These are phyloP conservation scores for Candida tibetensis DNA, from an alignment of 805 yeast genomes.

Conservation along the genomic window DNA sequence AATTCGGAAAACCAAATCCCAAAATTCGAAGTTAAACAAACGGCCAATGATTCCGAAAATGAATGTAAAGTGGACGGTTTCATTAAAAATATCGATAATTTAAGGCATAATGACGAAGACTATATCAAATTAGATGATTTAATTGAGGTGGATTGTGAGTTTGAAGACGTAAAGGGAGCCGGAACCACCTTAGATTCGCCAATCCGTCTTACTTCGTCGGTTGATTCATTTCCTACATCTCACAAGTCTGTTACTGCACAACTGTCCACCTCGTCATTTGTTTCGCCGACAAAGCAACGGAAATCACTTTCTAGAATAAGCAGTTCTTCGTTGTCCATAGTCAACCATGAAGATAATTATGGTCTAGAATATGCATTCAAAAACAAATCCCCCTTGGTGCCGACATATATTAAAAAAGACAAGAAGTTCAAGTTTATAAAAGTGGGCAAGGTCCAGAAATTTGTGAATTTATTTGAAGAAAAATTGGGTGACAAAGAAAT, in stretches of 20 bases:
- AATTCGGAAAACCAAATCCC: conserved; percentile 3
- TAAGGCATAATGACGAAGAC: conserved; percentile 28
- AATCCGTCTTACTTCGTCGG: neutral
- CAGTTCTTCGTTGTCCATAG: conserved; percentile 20
- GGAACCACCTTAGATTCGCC: neutral
- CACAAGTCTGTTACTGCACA: conserved; percentile 7
- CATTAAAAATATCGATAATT: conserved; percentile 23
- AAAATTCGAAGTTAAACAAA: conserved; percentile 3
- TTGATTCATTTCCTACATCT: neutral
- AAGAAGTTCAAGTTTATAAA: conserved; percentile 44
- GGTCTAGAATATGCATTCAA: conserved; percentile 33
- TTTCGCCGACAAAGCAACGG: conserved; percentile 15
- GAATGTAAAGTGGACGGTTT: conserved; percentile 13
- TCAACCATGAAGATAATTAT: conserved; percentile 24
- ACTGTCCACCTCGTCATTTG: conserved; percentile 12
- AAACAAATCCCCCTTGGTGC: conserved; percentile 26
- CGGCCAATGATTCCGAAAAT: neutral
- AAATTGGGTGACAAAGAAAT: conserved; percentile 12
- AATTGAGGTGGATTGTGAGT: conserved; percentile 9
- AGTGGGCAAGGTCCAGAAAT: conserved; percentile 46
- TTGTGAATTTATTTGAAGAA: conserved; percentile 43
- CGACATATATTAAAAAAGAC: conserved; percentile 38
- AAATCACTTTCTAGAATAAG: conserved; percentile 16
- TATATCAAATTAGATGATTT: conserved; percentile 9
- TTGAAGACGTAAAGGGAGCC: conserved; percentile 1